Conservation (phyloP, 1,139 yeast species). For the Kurtzmaniella quercitrusa region DNA sequence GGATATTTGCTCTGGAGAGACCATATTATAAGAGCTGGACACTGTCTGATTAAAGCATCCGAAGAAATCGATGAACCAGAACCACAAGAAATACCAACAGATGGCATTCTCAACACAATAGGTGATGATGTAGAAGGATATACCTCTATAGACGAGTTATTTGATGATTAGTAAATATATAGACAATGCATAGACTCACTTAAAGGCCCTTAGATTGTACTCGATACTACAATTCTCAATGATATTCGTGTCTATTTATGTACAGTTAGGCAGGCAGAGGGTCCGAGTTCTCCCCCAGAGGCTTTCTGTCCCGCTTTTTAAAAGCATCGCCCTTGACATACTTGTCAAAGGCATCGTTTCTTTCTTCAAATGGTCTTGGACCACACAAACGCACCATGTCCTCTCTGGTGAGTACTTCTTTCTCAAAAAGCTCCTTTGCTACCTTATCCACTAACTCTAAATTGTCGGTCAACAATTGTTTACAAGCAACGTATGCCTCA, state of each 20-base stretch:
- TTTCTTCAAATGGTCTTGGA: conserved; percentile 72
- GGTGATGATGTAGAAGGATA: conserved; percentile 5
- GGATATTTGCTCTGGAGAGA: conserved; percentile 31
- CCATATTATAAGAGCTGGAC: conserved; percentile 25
- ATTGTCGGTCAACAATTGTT: conserved; percentile 51
- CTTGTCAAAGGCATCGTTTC: conserved; percentile 77
- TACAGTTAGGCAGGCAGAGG: background rate
- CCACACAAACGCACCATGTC: conserved; percentile 75
- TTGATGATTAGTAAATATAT: conserved; percentile 9
- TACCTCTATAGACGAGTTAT: conserved; percentile 15
- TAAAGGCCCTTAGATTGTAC: background rate
- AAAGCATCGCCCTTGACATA: conserved; percentile 53
- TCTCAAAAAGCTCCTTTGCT: conserved; percentile 61
- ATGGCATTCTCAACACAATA: background rate
- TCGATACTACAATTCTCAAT: background rate
- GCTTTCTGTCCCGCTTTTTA: conserved; percentile 18
- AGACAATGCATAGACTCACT: background rate
- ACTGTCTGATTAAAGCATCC: conserved; percentile 14
- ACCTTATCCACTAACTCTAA: conserved; percentile 61
- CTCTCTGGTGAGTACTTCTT: conserved; percentile 76
- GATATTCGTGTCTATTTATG: conserved; percentile 1
- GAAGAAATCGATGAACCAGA: background rate
- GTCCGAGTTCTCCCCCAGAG: conserved; percentile 1
- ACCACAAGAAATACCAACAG: background rate
- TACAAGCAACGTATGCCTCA: conserved; percentile 50